Conservation (phyloP, 192 early-diverging fungal genomes). For the Diversispora epigaea region DNA sequence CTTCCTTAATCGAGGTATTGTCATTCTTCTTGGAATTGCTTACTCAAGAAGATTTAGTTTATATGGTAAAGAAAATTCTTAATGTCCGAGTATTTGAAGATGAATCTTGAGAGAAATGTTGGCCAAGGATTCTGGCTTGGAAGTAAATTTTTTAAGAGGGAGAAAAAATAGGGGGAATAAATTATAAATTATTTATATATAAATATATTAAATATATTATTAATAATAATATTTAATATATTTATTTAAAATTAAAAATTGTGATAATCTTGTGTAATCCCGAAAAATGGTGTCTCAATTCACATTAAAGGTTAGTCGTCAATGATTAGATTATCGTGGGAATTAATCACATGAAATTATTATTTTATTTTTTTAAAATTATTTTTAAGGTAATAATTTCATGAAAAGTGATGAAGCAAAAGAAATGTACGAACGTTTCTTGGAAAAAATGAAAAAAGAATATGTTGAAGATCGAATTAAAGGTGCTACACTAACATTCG, state of each 20-base stretch:
- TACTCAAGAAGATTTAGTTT: slow-evolving; percentile 75
- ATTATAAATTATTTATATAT: too few relatives aligned
- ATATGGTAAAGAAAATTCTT: slow-evolving; percentile 82
- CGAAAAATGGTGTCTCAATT: slow-evolving; percentile 97
- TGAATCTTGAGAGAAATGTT: slow-evolving; percentile 73
- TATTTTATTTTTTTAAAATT: too few relatives aligned
- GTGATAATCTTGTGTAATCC: not conserved
- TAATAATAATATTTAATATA: too few relatives aligned
- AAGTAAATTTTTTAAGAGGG: slow-evolving; percentile 43
- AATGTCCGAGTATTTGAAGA: slow-evolving; percentile 74
- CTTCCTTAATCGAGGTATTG: slow-evolving; percentile 70
- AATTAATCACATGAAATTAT: too few relatives aligned
- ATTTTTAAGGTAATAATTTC: slow-evolving; percentile 55
- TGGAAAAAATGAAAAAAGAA: slow-evolving; percentile 61
- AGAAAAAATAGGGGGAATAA: too few relatives aligned
- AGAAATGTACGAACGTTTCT: slow-evolving; percentile 73
- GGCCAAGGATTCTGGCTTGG: slow-evolving; percentile 66
- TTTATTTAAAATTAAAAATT: not conserved
- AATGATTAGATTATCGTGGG: too few relatives aligned
- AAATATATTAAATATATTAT: too few relatives aligned
- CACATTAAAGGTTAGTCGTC: slow-evolving; percentile 70
- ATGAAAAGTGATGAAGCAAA: slow-evolving; percentile 72
- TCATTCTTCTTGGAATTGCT: slow-evolving; percentile 72
- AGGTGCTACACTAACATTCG: slow-evolving; percentile 46
- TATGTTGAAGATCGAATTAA: slow-evolving; percentile 70